phyloP scores from a whole-genome alignment of 257 asterid genomes.

The Solanum sejunctum region DNA sequence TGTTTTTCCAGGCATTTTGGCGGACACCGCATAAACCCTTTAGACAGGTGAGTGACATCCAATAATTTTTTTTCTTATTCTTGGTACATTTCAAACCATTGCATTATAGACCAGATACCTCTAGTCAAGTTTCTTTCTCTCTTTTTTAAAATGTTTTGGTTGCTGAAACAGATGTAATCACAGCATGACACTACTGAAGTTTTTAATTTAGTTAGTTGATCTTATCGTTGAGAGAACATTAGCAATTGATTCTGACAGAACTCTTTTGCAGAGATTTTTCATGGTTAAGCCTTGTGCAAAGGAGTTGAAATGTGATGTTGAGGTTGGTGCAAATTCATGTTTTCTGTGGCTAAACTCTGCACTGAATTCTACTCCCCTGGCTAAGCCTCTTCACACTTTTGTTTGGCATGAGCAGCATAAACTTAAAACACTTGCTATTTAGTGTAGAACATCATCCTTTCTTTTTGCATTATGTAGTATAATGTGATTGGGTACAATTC shows the following conservation, averaged over 20 bases:
- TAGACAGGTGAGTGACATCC: constrained; percentile 56
- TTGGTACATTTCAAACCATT: neutral
- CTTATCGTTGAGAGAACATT: neutral
- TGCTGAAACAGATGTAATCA: neutral
- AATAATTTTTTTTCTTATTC: neutral
- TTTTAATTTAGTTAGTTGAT: neutral
- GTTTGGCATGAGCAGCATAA: neutral
- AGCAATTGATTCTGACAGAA: constrained; percentile 1
- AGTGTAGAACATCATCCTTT: neutral
- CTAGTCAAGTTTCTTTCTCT: neutral
- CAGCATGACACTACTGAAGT: neutral
- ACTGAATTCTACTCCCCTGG: neutral
- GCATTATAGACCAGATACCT: neutral
- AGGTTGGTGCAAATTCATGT: constrained; percentile 38
- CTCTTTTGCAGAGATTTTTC: constrained; percentile 70
- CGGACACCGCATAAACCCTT: constrained; percentile 91
- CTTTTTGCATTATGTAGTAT: neutral
- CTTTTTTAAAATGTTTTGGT: neutral
- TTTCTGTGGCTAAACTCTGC: neutral
- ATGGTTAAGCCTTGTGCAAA: constrained; percentile 94
- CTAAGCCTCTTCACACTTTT: neutral
- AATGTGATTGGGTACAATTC: neutral
- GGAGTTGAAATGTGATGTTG: constrained; percentile 98
- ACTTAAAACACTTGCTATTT: neutral
- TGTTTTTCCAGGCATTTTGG: constrained; percentile 73